A percentile compares a stretch with the other conserved stretches of the same genome.
These are phyloP conservation scores for Sphagnum fallax DNA, from an alignment of 228 moss, liverwort and hornwort species.

Conservation along the genomic window DNA sequence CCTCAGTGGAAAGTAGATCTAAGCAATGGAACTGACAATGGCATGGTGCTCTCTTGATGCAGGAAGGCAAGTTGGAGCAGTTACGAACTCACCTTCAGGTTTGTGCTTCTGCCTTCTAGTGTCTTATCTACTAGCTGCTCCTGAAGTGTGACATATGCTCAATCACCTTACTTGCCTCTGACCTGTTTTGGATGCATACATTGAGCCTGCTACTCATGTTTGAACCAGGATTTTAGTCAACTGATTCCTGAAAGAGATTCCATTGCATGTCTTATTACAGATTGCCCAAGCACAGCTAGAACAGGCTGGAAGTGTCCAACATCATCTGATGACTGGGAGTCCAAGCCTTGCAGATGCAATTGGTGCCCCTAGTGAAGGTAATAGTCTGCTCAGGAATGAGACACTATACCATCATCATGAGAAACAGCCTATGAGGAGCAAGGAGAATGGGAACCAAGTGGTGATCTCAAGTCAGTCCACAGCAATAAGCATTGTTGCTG, in stretches of 20 bases:
- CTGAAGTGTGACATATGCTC: no score
- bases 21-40: no score
- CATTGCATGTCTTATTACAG: constrained; percentile 19
- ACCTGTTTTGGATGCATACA: no score
- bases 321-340: constrained; percentile 66
- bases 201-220: no score
- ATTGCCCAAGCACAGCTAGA: constrained; percentile 79
- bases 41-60: background rate
- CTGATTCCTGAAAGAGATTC: no score
- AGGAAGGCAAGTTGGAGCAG: constrained; percentile 87
- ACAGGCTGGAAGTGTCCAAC: constrained; percentile 67
- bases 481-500: constrained; percentile 17
- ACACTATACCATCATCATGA: constrained; percentile 32
- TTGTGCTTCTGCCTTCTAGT: background rate
- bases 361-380: constrained; percentile 44
- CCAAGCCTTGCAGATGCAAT: constrained; percentile 38
- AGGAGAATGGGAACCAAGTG: constrained; percentile 35
- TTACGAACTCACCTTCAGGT: constrained; percentile 85
- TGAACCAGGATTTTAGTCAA: no score
- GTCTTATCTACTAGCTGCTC: no score
- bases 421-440: constrained; percentile 28
- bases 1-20: no score
- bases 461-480: constrained; percentile 24
- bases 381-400: constrained; percentile 21
- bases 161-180: no score